Percentiles rank a stretch among this genome's conserved stretches.
These are phyloP conservation scores for Cystobasidium pallidum DNA, from an alignment of 1,284 basidiomycete genomes.

Conservation along the genomic window DNA sequence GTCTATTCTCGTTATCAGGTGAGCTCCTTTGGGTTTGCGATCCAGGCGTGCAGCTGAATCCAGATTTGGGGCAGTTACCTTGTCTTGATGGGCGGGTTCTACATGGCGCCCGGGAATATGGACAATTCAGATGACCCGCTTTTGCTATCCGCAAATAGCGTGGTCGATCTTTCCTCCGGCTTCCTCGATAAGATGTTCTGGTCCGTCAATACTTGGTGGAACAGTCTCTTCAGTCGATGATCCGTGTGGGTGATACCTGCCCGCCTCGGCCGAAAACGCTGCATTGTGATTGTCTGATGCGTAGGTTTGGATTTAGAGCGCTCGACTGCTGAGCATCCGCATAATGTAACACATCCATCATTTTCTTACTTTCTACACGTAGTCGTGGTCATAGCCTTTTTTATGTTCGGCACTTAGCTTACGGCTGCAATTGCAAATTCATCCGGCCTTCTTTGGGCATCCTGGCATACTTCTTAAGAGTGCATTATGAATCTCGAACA, in stretches of 20 bases:
- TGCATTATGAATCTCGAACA: no score
- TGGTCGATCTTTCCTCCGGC: constrained; percentile 47
- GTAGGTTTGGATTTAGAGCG: no score
- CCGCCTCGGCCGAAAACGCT: no score
- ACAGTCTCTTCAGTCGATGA: constrained; percentile 38
- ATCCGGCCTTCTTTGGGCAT: background rate
- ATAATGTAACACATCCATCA: no score
- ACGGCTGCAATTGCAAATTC: background rate
- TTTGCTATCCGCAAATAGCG: constrained; percentile 61
- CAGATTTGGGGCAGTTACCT: constrained; percentile 64
- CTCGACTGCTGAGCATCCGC: no score
- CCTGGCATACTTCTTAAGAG: no score
- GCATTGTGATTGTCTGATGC: no score
- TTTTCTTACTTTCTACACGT: no score
- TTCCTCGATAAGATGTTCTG: constrained; percentile 3
- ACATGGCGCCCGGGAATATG: constrained; percentile 31
- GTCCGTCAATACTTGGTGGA: constrained; percentile 19
- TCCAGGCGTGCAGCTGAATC: constrained; percentile 3
- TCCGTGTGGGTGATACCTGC: background rate
- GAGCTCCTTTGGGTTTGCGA: constrained; percentile 42
- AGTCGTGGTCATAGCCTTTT: no score
- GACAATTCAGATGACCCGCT: constrained; percentile 42
- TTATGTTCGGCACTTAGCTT: background rate
- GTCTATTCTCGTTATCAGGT: constrained; percentile 88
- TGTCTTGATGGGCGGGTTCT: constrained; percentile 74